Percentiles rank a stretch among this genome's conserved stretches.
phyloP scores from a whole-genome alignment of 257 asterid genomes.

The Solanum medicagineum region DNA sequence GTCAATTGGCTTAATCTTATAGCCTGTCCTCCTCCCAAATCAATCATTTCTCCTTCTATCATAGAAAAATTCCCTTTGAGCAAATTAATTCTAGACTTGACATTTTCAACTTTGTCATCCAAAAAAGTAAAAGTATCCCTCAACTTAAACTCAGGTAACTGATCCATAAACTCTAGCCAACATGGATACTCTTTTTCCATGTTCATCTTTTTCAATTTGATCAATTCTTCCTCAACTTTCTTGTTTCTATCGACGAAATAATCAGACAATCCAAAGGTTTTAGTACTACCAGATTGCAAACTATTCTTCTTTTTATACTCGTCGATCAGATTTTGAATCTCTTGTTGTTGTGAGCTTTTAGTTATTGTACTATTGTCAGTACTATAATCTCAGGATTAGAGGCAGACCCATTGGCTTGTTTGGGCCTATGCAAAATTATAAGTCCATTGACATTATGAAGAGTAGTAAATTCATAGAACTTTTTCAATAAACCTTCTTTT shows the following conservation, averaged over 20 bases:
- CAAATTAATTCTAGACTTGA: neutral
- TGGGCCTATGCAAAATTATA: constrained; percentile 49
- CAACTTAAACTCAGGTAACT: constrained; percentile 15
- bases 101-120: constrained; percentile 2
- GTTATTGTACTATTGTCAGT: neutral
- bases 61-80: neutral
- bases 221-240: constrained; percentile 36
- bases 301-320: constrained; percentile 27
- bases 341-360: neutral
- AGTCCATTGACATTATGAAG: constrained; percentile 57
- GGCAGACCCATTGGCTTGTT: constrained; percentile 1
- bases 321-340: constrained; percentile 22
- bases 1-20: neutral
- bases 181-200: constrained; percentile 39
- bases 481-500: constrained; percentile 43
- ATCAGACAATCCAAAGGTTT: constrained; percentile 27
- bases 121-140: constrained; percentile 14
- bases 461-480: constrained; percentile 54
- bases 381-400: constrained; percentile 19
- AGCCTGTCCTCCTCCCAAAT: neutral
- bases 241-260: constrained; percentile 31
- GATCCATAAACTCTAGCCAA: constrained; percentile 6
- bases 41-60: neutral
- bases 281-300: constrained; percentile 17
- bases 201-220: constrained; percentile 19